Base-by-base conservation (phyloP, 2,329 filamentous ascomycete genomes). In the Fusarium haematococcum region DNA sequence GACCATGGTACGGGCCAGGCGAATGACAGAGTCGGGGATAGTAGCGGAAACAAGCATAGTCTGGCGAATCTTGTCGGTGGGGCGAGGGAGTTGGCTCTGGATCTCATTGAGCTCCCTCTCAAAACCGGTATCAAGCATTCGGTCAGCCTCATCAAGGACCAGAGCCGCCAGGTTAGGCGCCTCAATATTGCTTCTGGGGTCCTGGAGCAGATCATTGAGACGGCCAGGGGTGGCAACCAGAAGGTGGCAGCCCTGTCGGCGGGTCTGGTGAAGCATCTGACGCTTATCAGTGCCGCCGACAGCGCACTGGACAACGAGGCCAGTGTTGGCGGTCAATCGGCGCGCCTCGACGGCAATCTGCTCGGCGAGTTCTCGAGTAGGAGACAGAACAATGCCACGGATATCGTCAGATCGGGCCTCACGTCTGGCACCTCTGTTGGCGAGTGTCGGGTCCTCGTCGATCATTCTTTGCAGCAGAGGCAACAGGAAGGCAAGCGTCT, bases 31-130 rank as follows among this genome's bases (percentile, higher is more conserved):
- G 68, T 89, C 88, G 54, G 96, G 95, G 35, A 99, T 93, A 13
- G 97, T 99, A 52, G 97, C 97, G 16, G 96, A 98, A 83, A 97
- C 98, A 83, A 99, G 92, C 78, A 99, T 91, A 8, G 95, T 98
- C 83, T 99, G 97, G 59, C 96, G 91, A 63, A 93, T 88, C 69
- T 92, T 90, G 62, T 91, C 83, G 0, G 81, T 77, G 8, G 89
- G 88, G 56, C 88, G 84, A 4, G 96, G 96, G 11, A 98, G 88
- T 50, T 84, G 79, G 0, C 80, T 68, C 65, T 91, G 84, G 65
- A 96, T 94, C 2, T 89, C 82, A 59, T 87, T 83, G 60, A 96
- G 88, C 65, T 91, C 92, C 39, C 86, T 86, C 66, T 92, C 87
- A 79, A 96, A 96, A 3, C 94, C 97, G 87, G 97, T 97, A 86